A percentile compares a stretch with the other conserved stretches of the same genome.
Evolutionary conservation across 108 stramenopile species (phyloP).

Genomic region (Hondaea fermentalgiana): DNA sequence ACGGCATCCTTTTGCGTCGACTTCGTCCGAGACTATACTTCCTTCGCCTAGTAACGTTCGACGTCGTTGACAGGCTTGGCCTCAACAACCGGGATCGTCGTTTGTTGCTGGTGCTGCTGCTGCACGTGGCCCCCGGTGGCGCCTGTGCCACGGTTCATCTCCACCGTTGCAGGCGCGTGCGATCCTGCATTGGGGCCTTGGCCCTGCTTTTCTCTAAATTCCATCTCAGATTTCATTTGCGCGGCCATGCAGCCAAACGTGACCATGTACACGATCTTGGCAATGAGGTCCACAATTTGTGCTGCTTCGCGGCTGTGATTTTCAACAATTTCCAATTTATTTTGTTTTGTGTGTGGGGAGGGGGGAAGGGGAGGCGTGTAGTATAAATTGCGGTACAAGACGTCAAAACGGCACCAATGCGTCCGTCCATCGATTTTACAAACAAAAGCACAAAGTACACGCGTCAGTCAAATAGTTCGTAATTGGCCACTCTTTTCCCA

Average conservation of each 20-base stretch:
- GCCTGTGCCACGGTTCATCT: background rate
- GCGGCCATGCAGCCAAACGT: slow-evolving; percentile 32
- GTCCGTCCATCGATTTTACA: too few relatives aligned
- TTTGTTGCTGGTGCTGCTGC: background rate
- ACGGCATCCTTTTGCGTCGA: too few relatives aligned
- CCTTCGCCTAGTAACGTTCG: background rate
- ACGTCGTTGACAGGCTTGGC: background rate
- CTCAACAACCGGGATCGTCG: background rate
- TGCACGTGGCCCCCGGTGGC: background rate
- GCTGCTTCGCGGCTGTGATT: slow-evolving; percentile 6
- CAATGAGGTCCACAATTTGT: slow-evolving; percentile 18
- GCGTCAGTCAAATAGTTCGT: too few relatives aligned
- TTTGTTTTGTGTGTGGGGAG: too few relatives aligned
- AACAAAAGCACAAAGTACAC: too few relatives aligned
- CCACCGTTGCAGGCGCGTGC: background rate
- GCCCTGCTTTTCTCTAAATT: background rate
- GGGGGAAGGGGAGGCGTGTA: too few relatives aligned
- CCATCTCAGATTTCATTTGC: slow-evolving; percentile 11
- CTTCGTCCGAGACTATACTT: background rate
- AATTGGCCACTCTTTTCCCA: too few relatives aligned
- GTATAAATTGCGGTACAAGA: too few relatives aligned
- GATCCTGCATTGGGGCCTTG: background rate
- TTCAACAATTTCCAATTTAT: background rate
- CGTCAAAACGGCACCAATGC: too few relatives aligned
- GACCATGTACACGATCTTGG: slow-evolving; percentile 18